Base-by-base conservation (phyloP, 257 asterid species). In the Prunella vulgaris region DNA sequence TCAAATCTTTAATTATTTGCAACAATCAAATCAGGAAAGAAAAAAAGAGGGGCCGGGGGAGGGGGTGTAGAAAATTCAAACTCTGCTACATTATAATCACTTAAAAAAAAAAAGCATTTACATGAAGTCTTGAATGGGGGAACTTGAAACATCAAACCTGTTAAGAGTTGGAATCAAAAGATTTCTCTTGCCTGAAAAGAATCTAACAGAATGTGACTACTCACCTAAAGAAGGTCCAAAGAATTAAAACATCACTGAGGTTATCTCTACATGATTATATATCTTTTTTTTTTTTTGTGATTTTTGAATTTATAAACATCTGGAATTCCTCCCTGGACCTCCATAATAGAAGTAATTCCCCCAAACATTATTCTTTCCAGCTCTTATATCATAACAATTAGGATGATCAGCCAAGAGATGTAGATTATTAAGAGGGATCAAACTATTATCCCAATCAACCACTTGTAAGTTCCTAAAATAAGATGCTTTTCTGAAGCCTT, bases 361-460 rank as follows among this genome's bases (percentile, higher is more conserved):
- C 98, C 98, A 92, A 22, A 81, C 96, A 83, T 82, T 77, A 52
- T 89, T 92, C 69, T 80, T 87, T 7, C 98, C 96, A 24, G 96
- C 93, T 82, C 82, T 84, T 3, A 92, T 87, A 32, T 87, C 77
- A 70, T 92, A 89, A 61, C 98, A 92, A 71, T 72, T 83, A 0
- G 98, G 96, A 64, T 92, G 98, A 70, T 92, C 98, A 70, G 98
- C 98, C 40, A 92, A 74, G 5, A 92, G 84, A 77, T 92, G 96
- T 60, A 92, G 83, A 74, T 89, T 92, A 21, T 80, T 71, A 2
- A 84, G 60, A 52, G 96, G 98, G 64, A 89, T 76, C 80, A 92
- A 80, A 44, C 82, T 92, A 69, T 92, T 92, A 38, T 92, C 98
- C 98, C 98, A 89, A 28, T 92, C 98, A 67, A 92, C 96, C 14